phyloP scores from a whole-genome alignment of 805 yeast species.

The Wickerhamomyces bovis region DNA sequence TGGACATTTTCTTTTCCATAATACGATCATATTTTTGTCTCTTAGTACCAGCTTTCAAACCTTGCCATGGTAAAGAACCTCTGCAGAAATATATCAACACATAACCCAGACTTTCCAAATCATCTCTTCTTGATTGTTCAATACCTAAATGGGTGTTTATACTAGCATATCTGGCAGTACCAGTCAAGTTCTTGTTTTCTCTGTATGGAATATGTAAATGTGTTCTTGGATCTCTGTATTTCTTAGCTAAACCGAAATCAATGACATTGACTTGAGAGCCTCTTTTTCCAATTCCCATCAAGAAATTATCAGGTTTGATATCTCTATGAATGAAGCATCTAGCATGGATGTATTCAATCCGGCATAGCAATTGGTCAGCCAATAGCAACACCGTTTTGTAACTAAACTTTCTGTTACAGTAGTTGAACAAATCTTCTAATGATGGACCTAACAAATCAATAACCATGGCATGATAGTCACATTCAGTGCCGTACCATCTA shows the following conservation, averaged over 20 bases:
- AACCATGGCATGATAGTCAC: constrained; percentile 95
- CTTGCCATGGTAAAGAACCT: constrained; percentile 98
- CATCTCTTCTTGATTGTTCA: constrained; percentile 96
- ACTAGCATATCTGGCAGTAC: constrained; percentile 95
- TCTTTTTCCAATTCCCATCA: constrained; percentile 84
- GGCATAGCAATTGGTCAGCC: constrained; percentile 91
- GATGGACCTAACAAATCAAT: constrained; percentile 94
- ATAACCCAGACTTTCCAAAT: constrained; percentile 89
- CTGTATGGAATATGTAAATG: constrained; percentile 94
- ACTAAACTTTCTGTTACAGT: constrained; percentile 89
- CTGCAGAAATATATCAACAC: constrained; percentile 91
- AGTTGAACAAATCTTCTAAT: constrained; percentile 90
- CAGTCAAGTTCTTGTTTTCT: constrained; percentile 93
- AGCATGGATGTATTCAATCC: constrained; percentile 94
- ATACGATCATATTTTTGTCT: constrained; percentile 96
- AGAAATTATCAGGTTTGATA: constrained; percentile 89
- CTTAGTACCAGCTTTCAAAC: constrained; percentile 92
- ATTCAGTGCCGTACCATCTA: constrained; percentile 95
- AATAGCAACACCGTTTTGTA: constrained; percentile 87
- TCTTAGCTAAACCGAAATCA: constrained; percentile 93
- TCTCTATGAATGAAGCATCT: constrained; percentile 94
- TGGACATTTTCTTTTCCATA: constrained; percentile 90
- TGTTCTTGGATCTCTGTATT: constrained; percentile 89
- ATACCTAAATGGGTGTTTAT: constrained; percentile 95
- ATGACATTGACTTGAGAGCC: constrained; percentile 97